Evolutionary conservation across 352 stramenopile species (phyloP), one percentile per base, ranked within the genome.

Genomic region (Thalassiosira sp.): DNA sequence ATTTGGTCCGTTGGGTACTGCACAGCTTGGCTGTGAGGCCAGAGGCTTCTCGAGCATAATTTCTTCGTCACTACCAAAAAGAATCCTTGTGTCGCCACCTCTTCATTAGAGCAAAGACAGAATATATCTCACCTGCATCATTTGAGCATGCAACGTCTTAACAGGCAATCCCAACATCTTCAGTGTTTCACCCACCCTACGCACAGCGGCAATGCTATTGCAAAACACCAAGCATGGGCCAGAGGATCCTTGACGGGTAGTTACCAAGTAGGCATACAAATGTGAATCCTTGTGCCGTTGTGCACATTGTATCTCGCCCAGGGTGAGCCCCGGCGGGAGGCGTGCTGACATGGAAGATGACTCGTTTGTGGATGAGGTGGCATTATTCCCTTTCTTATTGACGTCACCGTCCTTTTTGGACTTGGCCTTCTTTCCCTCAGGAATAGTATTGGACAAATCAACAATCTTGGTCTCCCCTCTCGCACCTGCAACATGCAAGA

Each of bases 171-270:
- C 79, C 13, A 93, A 57, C 18, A 56, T 76, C 70, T 91, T 79
- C 0, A 93, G 59, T 5, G 88, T 93, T 28, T 83, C 63, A 40
- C 82, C 85, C 7, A 93, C 82, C 24, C 88, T 84, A 20, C 75
- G 54, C 15, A 92, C 88, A 33, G 60, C 84, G 2, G 75, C 85
- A 74, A 93, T 92, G 11, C 82, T 91, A 63, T 93, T 93, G 58
- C 86, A 92, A 83, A 93, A 93, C 8, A 93, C 83, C 25, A 93
- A 75, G 71, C 82, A 89, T 31, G 86, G 86, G 13, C 88, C 88
- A 11, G 77, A 81, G 22, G 72, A 65, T 69, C 86, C 88, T 45
- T 90, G 82, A 24, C 61, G 45, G 5, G 85, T 91, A 5, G 88
- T 90, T 20, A 89, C 80, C 3, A 94, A 66, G 56, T 89, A 94